Evolutionary conservation across 345 rosid species (phyloP), one percentile per base, ranked within the genome.

Genomic region (Populus nigra): DNA sequence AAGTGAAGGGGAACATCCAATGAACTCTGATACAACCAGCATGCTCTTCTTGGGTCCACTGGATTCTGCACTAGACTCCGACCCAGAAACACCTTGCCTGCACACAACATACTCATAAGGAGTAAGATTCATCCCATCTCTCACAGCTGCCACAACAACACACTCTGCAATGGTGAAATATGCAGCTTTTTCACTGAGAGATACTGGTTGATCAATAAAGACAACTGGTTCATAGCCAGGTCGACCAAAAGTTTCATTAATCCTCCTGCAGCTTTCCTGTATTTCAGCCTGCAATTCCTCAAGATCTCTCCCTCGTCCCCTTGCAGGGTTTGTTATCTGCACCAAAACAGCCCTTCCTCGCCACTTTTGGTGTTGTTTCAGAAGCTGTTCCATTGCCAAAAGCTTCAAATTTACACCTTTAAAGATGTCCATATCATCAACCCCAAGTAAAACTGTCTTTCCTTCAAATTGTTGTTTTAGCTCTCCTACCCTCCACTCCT

Each of bases 1-100:
- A 20, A 91, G 89, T 7, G 95, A 91, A 80, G 95, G 95, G 50
- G 95, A 91, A 83, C 95, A 91, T 16, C 95, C 95, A n/a, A 91
- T 91, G 81, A 91, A 91, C 76, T 91, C 93, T 16, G 95, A 91
- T 12, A 89, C 92, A 18, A 89, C 94, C 53, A 91, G 84, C 94
- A 91, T 91, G 88, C 94, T 91, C 82, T 87, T 88, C 83, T 84
- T 88, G 11, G 89, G 88, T 5, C 78, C 87, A 77, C 75, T 82
- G 11, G 85, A 68, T 73, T 78, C 87, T 22, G 86, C 72, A 20
- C 81, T 49, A 73, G 84, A 68, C 66, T 81, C 89, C 10, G 86
- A 73, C 29, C 78, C 86, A 73, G 86, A 80, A 66, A 86, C 90
- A 49, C 95, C 93, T 53, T 91, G 89, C 76, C 95, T 79, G 79